Conservation (phyloP, 1,284 basidiomycete species). For the Coniferiporia weirii region DNA sequence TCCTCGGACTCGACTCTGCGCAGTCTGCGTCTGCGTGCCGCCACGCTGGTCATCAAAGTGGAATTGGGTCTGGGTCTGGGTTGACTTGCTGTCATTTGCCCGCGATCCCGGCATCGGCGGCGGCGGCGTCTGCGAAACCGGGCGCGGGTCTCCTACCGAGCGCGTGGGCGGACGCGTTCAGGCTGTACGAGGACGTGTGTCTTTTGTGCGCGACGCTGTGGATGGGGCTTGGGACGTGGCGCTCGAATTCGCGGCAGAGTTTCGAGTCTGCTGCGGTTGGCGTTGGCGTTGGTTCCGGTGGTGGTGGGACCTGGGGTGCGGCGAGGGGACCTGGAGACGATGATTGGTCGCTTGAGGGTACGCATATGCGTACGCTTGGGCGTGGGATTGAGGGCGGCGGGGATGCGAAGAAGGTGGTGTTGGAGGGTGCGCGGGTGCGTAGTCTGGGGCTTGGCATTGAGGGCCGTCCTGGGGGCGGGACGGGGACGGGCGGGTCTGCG, state of each 20-base stretch:
- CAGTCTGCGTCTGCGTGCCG: constrained; percentile 19
- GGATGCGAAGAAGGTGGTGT: constrained; percentile 22
- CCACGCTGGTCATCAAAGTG: no score
- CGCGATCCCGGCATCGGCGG: constrained; percentile 24
- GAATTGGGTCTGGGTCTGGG: no score
- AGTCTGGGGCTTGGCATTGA: constrained; percentile 15
- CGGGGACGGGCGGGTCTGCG: not conserved
- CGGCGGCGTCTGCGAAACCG: constrained; percentile 20
- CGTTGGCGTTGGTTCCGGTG: not conserved
- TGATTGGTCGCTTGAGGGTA: constrained; percentile 29
- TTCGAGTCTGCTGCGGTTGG: constrained; percentile 43
- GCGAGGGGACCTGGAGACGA: constrained; percentile 60
- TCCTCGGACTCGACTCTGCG: constrained; percentile 49
- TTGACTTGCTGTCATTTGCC: not conserved
- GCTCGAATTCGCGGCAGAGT: constrained; percentile 40
- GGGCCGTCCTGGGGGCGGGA: constrained; percentile 3
- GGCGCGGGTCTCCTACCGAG: constrained; percentile 29
- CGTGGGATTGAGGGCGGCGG: constrained; percentile 63
- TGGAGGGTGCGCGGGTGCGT: constrained; percentile 1
- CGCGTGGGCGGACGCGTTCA: constrained; percentile 67
- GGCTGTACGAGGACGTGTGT: constrained; percentile 76
- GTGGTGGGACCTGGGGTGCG: constrained; percentile 48
- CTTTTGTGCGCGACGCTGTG: constrained; percentile 72
- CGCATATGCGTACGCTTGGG: constrained; percentile 52
- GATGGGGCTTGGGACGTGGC: constrained; percentile 70